phyloP scores from a whole-genome alignment of 768 basidiomycete genomes.

The Mycena galopus region DNA sequence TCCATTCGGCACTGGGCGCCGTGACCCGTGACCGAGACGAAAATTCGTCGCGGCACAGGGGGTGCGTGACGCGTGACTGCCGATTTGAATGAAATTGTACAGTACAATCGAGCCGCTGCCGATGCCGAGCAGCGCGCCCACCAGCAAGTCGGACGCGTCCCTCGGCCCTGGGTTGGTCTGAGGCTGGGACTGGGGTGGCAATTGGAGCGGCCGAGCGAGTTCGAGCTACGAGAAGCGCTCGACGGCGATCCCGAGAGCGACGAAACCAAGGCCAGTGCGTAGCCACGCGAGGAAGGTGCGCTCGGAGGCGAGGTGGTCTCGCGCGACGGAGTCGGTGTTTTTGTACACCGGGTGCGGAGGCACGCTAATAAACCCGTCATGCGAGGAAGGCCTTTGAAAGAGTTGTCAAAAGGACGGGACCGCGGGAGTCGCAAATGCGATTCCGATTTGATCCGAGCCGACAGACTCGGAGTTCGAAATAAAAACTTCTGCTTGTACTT shows the following conservation, averaged over 20 bases:
- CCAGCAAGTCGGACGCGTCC: slow-evolving; percentile 16
- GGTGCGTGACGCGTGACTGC: too few species aligned
- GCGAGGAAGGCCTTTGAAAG: too few species aligned
- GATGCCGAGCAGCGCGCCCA: slow-evolving; percentile 20
- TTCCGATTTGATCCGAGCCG: neutral
- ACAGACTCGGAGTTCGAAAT: too few species aligned
- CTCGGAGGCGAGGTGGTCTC: slow-evolving; percentile 60
- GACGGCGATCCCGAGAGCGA: slow-evolving; percentile 58
- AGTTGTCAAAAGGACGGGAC: too few species aligned
- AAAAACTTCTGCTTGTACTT: too few species aligned
- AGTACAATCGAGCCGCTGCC: slow-evolving; percentile 29
- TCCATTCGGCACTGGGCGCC: too few species aligned
- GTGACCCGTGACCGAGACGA: too few species aligned
- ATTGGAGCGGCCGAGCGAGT: neutral
- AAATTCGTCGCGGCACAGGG: too few species aligned
- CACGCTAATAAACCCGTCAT: neutral
- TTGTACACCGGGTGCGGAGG: slow-evolving; percentile 45
- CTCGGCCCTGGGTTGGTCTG: neutral
- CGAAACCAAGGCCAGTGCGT: slow-evolving; percentile 56
- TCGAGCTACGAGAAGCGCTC: slow-evolving; percentile 20
- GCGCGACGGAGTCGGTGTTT: slow-evolving; percentile 58
- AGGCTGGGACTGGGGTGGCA: neutral
- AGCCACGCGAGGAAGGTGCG: slow-evolving; percentile 62
- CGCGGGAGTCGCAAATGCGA: too few species aligned
- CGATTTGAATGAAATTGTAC: too few species aligned